Evolutionary conservation across 352 stramenopile genomes (phyloP).

Genomic region (Nothophytophthora sp.): DNA sequence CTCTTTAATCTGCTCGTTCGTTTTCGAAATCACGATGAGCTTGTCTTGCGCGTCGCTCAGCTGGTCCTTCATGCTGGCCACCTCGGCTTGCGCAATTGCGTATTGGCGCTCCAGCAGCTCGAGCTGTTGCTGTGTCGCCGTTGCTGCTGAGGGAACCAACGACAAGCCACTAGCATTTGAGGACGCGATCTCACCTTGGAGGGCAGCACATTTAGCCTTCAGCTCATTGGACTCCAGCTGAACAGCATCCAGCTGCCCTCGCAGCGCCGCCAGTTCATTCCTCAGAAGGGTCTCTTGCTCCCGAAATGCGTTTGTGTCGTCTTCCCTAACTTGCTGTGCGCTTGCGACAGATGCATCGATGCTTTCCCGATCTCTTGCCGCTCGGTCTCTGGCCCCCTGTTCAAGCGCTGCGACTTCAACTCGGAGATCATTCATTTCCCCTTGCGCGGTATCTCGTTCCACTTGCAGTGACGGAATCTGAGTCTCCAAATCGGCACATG

Average conservation of each 20-base stretch:
- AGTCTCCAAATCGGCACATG: slow-evolving; percentile 15
- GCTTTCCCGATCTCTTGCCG: slow-evolving; percentile 4
- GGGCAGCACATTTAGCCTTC: slow-evolving; percentile 5
- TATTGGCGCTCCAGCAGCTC: slow-evolving; percentile 17
- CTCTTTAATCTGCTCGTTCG: slow-evolving; percentile 40
- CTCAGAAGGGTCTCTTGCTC: slow-evolving; percentile 15
- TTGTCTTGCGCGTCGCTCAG: slow-evolving; percentile 32
- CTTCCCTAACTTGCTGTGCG: slow-evolving; percentile 12
- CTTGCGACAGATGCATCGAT: neutral
- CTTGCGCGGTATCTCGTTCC: slow-evolving; percentile 6
- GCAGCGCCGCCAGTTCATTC: slow-evolving; percentile 11
- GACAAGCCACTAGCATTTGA: slow-evolving; percentile 1
- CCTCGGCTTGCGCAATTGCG: slow-evolving; percentile 12
- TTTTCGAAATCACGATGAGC: slow-evolving; percentile 19
- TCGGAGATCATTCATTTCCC: slow-evolving; percentile 11
- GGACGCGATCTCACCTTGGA: slow-evolving; percentile 14
- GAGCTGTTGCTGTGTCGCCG: slow-evolving; percentile 8
- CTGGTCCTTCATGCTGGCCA: slow-evolving; percentile 22
- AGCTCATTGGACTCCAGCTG: slow-evolving; percentile 13
- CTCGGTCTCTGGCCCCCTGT: neutral
- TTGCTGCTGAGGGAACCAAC: slow-evolving; percentile 1
- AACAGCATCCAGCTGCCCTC: slow-evolving; percentile 12
- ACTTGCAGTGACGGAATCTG: slow-evolving; percentile 15
- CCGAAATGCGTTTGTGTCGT: slow-evolving; percentile 10
- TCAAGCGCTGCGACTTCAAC: slow-evolving; percentile 9